Evolutionary conservation across 176 grass and related monocot species (phyloP).

Genomic region (Alloteropsis semialata): DNA sequence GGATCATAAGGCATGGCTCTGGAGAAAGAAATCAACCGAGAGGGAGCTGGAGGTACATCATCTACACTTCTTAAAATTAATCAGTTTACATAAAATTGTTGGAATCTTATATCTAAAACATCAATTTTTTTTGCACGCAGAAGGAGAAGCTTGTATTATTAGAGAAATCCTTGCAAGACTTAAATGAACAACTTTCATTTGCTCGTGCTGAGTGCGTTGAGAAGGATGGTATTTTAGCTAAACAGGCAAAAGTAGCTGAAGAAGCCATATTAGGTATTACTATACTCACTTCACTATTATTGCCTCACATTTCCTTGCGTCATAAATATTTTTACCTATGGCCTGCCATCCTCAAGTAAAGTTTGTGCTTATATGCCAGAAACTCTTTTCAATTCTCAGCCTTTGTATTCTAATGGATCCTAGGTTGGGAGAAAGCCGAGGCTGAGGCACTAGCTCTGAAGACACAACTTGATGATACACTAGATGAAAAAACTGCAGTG

Average conservation of each 20-base stretch:
- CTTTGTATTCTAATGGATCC: neutral
- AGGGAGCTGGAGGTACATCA: slow-evolving; percentile 44
- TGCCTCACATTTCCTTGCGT: neutral
- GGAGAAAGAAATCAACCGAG: slow-evolving; percentile 73
- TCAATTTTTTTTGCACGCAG: slow-evolving; percentile 21
- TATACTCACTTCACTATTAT: slow-evolving; percentile 3
- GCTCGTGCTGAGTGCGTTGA: slow-evolving; percentile 53
- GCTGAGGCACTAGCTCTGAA: slow-evolving; percentile 65
- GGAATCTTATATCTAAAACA: neutral
- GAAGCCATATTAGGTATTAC: slow-evolving; percentile 89
- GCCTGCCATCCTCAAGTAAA: slow-evolving; percentile 5
- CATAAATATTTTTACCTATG: slow-evolving; percentile 13
- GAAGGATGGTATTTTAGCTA: slow-evolving; percentile 68
- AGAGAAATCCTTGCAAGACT: slow-evolving; percentile 66
- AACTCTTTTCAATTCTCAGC: neutral
- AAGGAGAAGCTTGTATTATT: slow-evolving; percentile 65
- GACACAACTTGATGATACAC: slow-evolving; percentile 64
- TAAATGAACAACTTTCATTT: slow-evolving; percentile 73
- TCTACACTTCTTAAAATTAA: neutral
- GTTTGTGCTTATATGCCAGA: neutral
- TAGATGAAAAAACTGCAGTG: slow-evolving; percentile 50
- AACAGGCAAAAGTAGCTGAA: slow-evolving; percentile 90
- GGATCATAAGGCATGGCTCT: slow-evolving; percentile 93
- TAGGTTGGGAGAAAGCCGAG: slow-evolving; percentile 96
- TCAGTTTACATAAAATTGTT: neutral